These are phyloP conservation scores for Aspergillus heteromorphus DNA, from an alignment of 495 filamentous ascomycete species.

Conservation along the genomic window DNA sequence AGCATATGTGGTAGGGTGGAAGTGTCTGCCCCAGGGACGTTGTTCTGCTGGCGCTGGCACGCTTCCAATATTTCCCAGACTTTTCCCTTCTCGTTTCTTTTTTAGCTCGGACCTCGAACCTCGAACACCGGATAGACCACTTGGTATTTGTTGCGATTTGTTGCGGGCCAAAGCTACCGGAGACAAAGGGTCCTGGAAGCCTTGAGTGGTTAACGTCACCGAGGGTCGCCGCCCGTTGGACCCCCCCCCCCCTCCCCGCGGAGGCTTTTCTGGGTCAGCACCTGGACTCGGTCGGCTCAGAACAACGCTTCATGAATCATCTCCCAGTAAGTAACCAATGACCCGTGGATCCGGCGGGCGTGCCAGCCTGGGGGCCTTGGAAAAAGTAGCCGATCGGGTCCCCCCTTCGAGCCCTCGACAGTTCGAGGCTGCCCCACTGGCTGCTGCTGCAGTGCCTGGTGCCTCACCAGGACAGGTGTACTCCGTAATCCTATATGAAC, in stretches of 20 bases:
- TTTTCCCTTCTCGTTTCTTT: no score
- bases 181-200: constrained; percentile 4
- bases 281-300: not conserved
- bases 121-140: no score
- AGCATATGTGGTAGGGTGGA: not conserved
- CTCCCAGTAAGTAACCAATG: not conserved
- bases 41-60: no score
- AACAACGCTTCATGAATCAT: not conserved
- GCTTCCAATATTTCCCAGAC: no score
- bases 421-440: not conserved
- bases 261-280: not conserved
- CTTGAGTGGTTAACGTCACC: constrained; percentile 22
- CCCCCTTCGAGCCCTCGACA: no score
- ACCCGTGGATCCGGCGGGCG: not conserved
- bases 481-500: not conserved
- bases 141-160: not conserved
- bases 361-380: not conserved
- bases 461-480: not conserved
- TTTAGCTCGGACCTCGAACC: not conserved
- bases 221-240: not conserved
- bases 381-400: constrained; percentile 1
- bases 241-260: no score
- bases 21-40: no score
- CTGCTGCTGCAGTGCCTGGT: constrained; percentile 1
- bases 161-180: constrained; percentile 8